These are phyloP conservation scores for Ephemerocybe angulata DNA, from an alignment of 768 basidiomycete genomes.

Conservation along the genomic window DNA sequence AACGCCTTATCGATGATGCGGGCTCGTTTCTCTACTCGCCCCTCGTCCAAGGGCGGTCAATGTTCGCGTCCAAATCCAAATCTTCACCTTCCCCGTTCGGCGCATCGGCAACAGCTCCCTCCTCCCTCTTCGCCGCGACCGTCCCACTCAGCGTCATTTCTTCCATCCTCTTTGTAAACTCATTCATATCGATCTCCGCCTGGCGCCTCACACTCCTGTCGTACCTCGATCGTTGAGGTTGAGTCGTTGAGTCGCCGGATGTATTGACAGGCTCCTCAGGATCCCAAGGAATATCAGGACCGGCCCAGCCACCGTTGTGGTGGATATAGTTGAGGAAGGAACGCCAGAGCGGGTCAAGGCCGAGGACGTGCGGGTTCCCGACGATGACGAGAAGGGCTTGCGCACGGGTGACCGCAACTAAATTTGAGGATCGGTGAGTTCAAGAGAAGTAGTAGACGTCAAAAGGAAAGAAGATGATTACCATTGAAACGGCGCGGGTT, in stretches of 20 bases:
- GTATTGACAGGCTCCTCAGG: slow-evolving; percentile 31
- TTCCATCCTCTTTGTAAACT: slow-evolving; percentile 36
- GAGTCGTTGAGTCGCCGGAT: too few species aligned
- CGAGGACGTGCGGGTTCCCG: slow-evolving; percentile 56
- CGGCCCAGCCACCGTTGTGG: slow-evolving; percentile 51
- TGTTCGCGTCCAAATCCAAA: slow-evolving; percentile 31
- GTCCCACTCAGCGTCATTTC: slow-evolving; percentile 22
- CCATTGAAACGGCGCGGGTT: slow-evolving; percentile 60
- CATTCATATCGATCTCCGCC: slow-evolving; percentile 39
- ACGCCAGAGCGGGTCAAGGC: slow-evolving; percentile 62
- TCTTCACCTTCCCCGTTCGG: too few species aligned
- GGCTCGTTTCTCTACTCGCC: slow-evolving; percentile 35
- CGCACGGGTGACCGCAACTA: slow-evolving; percentile 62
- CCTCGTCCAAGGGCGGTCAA: slow-evolving; percentile 42
- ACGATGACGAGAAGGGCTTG: slow-evolving; percentile 57
- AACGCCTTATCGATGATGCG: too few species aligned
- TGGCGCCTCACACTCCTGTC: slow-evolving; percentile 29
- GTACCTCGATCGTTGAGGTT: too few species aligned
- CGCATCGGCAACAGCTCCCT: neutral
- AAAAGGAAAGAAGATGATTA: slow-evolving; percentile 15
- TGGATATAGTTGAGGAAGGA: slow-evolving; percentile 58
- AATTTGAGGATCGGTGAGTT: neutral
- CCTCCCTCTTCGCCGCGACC: slow-evolving; percentile 14
- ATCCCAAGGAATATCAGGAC: slow-evolving; percentile 50
- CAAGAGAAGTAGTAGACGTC: neutral